Evolutionary conservation across 371 early-diverging fungal species (phyloP).

Genomic region (Mortierella sp.): DNA sequence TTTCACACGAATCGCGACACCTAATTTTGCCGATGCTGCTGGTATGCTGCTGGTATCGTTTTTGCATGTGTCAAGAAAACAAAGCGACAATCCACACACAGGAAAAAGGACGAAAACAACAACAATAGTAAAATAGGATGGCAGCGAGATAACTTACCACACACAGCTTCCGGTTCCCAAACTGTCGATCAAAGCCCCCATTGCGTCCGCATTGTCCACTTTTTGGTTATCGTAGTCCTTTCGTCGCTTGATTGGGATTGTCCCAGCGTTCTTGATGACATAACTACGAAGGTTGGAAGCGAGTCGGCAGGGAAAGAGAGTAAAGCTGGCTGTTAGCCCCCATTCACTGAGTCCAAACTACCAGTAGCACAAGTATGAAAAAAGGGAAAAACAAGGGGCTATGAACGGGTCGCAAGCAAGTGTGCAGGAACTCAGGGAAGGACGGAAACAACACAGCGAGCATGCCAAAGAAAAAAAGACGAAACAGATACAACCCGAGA

Average conservation of each 20-base stretch:
- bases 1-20: neutral
- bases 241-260: constrained; percentile 51
- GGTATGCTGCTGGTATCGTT: neutral
- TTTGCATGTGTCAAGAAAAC: neutral
- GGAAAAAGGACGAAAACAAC: neutral
- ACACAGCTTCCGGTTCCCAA: constrained; percentile 54
- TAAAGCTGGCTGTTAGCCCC: too few species aligned
- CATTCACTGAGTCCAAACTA: neutral
- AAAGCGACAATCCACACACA: constrained; percentile 6
- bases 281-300: constrained; percentile 22
- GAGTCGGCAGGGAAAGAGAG: too few species aligned
- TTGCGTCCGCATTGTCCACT: constrained; percentile 44
- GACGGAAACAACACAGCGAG: too few species aligned
- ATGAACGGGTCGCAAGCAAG: neutral
- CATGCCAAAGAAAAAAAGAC: neutral
- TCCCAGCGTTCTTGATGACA: constrained; percentile 49
- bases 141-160: constrained; percentile 27
- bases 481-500: neutral
- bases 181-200: constrained; percentile 49
- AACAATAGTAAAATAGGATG: neutral
- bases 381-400: neutral
- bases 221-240: constrained; percentile 55
- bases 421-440: neutral
- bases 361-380: too few species aligned
- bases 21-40: neutral